phyloP scores from a whole-genome alignment of 1,139 yeast species.

The Hemisphaericaspora xylanilytica region DNA sequence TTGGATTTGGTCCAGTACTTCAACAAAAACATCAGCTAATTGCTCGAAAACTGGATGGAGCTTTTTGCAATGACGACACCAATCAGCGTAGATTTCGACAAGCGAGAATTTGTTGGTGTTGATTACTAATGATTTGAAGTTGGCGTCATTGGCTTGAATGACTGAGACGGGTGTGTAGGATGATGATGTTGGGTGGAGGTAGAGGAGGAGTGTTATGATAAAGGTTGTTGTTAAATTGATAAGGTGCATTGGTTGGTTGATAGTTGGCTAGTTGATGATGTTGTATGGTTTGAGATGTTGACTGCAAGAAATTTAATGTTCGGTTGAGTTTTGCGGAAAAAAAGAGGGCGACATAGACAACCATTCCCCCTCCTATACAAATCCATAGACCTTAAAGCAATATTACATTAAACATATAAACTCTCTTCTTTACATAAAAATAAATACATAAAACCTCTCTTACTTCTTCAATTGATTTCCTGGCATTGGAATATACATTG shows the following conservation, averaged over 20 bases:
- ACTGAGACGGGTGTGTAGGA: conserved; percentile 17
- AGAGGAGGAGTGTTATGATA: background rate
- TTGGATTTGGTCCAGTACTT: conserved; percentile 42
- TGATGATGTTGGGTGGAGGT: background rate
- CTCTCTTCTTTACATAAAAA: background rate
- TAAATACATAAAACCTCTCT: conserved; percentile 54
- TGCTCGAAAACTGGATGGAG: conserved; percentile 64
- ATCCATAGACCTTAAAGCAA: too few species aligned
- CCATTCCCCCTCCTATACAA: too few species aligned
- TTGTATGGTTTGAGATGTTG: too few species aligned
- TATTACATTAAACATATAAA: too few species aligned
- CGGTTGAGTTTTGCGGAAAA: too few species aligned
- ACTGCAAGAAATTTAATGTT: too few species aligned
- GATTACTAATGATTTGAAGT: conserved; percentile 54
- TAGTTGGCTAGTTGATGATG: too few species aligned
- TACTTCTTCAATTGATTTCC: conserved; percentile 15
- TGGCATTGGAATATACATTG: conserved; percentile 24
- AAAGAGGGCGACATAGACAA: too few species aligned
- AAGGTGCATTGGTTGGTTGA: conserved; percentile 4
- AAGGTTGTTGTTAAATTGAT: background rate
- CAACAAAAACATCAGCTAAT: conserved; percentile 50
- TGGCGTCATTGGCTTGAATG: conserved; percentile 38
- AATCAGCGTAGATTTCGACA: conserved; percentile 73
- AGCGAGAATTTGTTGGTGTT: conserved; percentile 60
- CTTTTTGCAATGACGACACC: conserved; percentile 79